A percentile compares a stretch with the other conserved stretches of the same genome.
Evolutionary conservation across 2,329 filamentous ascomycete species (phyloP).

Genomic region (Colletotrichum chrysophilum): DNA sequence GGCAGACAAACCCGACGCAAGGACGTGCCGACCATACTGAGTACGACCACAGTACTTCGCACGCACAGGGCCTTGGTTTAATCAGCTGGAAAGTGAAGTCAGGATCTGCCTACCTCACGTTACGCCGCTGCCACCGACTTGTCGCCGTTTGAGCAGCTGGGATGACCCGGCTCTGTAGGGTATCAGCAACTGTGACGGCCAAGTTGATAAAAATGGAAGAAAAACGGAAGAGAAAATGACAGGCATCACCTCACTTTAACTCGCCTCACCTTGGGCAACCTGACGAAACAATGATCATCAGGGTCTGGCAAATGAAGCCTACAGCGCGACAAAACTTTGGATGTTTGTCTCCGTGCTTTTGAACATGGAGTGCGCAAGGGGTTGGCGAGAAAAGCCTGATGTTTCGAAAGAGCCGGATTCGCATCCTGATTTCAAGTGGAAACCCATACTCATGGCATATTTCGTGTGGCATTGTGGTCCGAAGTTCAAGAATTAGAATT

Average conservation of each 20-base stretch:
- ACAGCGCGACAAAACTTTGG: background rate
- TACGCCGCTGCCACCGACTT: background rate
- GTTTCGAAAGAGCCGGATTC: background rate
- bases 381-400: background rate
- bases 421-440: background rate
- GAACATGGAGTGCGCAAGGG: background rate
- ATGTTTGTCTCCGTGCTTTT: background rate
- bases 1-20: background rate
- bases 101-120: background rate
- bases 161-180: constrained; percentile 12
- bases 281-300: background rate
- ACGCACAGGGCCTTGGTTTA: background rate
- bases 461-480: background rate
- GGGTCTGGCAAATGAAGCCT: background rate
- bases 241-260: background rate
- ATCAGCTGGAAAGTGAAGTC: background rate
- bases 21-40: background rate
- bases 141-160: constrained; percentile 1
- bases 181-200: background rate
- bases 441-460: background rate
- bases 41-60: background rate
- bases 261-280: background rate
- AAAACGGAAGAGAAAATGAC: background rate
- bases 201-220: background rate
- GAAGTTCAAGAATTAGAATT: background rate